Base-by-base conservation (phyloP, 192 early-diverging fungal species). In the Thamnidium elegans region DNA sequence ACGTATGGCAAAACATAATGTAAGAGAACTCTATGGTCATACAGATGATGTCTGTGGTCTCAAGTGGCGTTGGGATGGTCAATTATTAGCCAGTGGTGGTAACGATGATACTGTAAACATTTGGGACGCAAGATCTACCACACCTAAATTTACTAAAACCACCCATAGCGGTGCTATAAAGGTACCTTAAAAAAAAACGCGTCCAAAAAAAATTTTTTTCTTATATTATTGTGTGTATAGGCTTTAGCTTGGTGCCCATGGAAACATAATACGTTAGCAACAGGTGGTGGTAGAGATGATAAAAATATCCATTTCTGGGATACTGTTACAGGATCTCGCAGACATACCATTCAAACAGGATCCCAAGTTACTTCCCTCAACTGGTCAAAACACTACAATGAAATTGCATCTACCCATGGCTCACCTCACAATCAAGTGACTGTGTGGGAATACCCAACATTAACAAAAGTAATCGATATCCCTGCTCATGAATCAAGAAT, bases 231-330 rank as follows among this genome's bases (percentile, higher is more conserved):
- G 59, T 60, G 7, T 26, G 26, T 26, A 52, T 63, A 91, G 90
- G 94, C 94, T 1, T 63, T 98, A 15, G 92, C 96, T 15, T 98
- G 94, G 96, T 94, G 94, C 71, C 94, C 95, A 21, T 95, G 91
- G 92, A 90, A 94, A 55, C 73, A 72, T 50, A 85, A 89, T 30
- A 48, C 94, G 15, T 71, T 99, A 13, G 97, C 94, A 0, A 90
- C 89, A 0, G 97, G 97, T 21, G 97, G 96, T 30, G 96, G 97
- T 13, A 87, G 91, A 7, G 79, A 89, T 61, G 97, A 99, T 68
- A 84, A 88, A 19, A 83, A 89, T 20, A 95, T 98, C 34, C 88
- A 90, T 45, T 94, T 97, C 50, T 99, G 96, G 95, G 93, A 97
- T 70, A 83, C 87, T 1, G 82, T 80, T n/a, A 89, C 80, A 1